Conservation (phyloP, 2,329 filamentous ascomycete genomes). For the Neofusicoccum sp. region DNA sequence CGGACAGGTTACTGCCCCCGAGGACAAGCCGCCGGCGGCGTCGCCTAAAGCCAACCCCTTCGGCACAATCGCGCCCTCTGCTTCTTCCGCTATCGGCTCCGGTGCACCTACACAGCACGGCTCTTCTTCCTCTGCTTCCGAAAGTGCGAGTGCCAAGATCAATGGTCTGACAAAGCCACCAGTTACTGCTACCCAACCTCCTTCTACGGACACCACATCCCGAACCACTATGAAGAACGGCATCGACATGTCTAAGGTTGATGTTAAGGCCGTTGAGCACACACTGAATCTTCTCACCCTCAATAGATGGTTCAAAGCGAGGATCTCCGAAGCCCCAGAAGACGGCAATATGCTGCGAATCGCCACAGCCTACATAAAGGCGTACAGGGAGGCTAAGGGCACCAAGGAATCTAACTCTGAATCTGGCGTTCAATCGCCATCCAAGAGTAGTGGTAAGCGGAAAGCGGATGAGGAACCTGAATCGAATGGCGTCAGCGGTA, state of each 20-base stretch:
- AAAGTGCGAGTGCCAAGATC: neutral
- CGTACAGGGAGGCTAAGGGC: neutral
- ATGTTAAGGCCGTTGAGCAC: neutral
- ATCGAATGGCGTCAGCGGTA: neutral
- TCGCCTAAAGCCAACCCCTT: neutral
- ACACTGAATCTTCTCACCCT: neutral
- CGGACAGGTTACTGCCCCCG: neutral
- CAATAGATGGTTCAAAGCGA: neutral
- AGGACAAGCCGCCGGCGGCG: neutral
- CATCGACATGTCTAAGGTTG: neutral
- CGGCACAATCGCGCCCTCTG: neutral
- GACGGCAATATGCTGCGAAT: neutral
- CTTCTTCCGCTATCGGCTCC: neutral
- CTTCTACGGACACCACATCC: neutral
- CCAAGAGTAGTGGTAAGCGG: constrained; percentile 9
- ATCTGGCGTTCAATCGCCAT: neutral
- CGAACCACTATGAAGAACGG: neutral
- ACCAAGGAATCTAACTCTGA: neutral
- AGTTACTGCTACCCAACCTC: neutral
- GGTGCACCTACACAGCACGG: neutral
- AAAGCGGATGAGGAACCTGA: constrained; percentile 7
- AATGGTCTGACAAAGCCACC: neutral
- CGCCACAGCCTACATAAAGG: neutral
- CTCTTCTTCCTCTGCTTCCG: neutral
- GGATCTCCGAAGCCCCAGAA: neutral